Evolutionary conservation across 2,329 filamentous ascomycete genomes (phyloP).

Genomic region (Ceratocystis lukuohia): DNA sequence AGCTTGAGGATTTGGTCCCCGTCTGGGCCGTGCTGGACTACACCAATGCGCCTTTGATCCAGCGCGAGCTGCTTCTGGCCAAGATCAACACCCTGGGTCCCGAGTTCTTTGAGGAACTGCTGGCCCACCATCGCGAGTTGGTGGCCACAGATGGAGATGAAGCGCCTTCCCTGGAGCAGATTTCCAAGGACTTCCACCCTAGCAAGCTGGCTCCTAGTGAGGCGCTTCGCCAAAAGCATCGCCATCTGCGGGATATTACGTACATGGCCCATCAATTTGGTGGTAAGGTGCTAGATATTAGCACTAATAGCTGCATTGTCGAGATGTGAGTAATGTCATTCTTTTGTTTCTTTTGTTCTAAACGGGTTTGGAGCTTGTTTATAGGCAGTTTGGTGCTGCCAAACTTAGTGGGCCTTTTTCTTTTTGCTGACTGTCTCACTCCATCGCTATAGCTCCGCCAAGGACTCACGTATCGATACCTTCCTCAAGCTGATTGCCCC

Average conservation of each 20-base stretch:
- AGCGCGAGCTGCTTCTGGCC: slow-evolving; percentile 86
- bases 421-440: slow-evolving; percentile 22
- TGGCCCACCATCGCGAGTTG: slow-evolving; percentile 91
- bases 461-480: slow-evolving; percentile 84
- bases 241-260: slow-evolving; percentile 91
- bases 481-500: slow-evolving; percentile 92
- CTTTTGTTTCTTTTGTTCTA: neutral
- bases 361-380: neutral
- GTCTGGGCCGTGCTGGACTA: slow-evolving; percentile 99
- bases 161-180: slow-evolving; percentile 33
- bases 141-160: slow-evolving; percentile 34
- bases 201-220: slow-evolving; percentile 73
- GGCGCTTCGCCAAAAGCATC: slow-evolving; percentile 89
- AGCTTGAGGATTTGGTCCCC: slow-evolving; percentile 90
- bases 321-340: slow-evolving; percentile 57
- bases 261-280: slow-evolving; percentile 96
- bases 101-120: slow-evolving; percentile 94
- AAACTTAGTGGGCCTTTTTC: neutral
- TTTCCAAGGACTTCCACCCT: slow-evolving; percentile 68
- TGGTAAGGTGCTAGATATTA: slow-evolving; percentile 94
- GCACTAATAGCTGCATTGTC: slow-evolving; percentile 96
- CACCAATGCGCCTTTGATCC: slow-evolving; percentile 79
- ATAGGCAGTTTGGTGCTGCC: neutral
- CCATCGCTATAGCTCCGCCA: slow-evolving; percentile 57
- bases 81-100: slow-evolving; percentile 95